Conservation (phyloP, 257 asterid genomes). For the Solanum chmielewskii region DNA sequence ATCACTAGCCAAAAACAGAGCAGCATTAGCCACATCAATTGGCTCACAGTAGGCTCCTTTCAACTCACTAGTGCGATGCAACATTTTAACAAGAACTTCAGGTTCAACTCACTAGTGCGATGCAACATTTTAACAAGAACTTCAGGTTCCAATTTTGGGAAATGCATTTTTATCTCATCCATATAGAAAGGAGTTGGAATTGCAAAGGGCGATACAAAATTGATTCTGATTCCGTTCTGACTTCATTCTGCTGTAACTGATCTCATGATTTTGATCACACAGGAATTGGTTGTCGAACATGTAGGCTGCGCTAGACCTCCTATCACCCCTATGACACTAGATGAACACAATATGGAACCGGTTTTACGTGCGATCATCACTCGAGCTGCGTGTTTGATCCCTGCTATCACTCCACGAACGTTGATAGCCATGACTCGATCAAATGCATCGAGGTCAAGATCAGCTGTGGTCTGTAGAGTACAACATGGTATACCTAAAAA, state of each 20-base stretch:
- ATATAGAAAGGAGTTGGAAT: conserved; percentile 61
- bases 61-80: conserved; percentile 40
- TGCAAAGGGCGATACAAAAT: conserved; percentile 72
- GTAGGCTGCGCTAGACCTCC: conserved; percentile 77
- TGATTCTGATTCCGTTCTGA: conserved; percentile 55
- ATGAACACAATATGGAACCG: conserved; percentile 77
- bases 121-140: conserved; percentile 39
- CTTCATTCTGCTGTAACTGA: conserved; percentile 58
- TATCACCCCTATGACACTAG: conserved; percentile 61
- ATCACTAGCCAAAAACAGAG: conserved; percentile 63
- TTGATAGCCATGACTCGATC: conserved; percentile 68
- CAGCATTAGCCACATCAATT: conserved; percentile 65
- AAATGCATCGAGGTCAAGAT: conserved; percentile 51
- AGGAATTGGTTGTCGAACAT: conserved; percentile 54
- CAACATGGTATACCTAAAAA: conserved; percentile 39
- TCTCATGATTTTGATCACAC: conserved; percentile 50
- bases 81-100: conserved; percentile 33
- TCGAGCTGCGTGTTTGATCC: conserved; percentile 84
- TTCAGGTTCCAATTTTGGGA: conserved; percentile 25
- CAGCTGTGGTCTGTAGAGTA: conserved; percentile 49
- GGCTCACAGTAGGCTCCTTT: conserved; percentile 57
- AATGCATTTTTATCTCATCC: conserved; percentile 40
- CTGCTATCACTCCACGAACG: conserved; percentile 57
- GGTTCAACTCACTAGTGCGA: conserved; percentile 40
- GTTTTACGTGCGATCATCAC: conserved; percentile 61